Evolutionary conservation across 2,329 filamentous ascomycete genomes (phyloP), one percentile per base, ranked within the genome.

Genomic region (Colletotrichum theobromicola): DNA sequence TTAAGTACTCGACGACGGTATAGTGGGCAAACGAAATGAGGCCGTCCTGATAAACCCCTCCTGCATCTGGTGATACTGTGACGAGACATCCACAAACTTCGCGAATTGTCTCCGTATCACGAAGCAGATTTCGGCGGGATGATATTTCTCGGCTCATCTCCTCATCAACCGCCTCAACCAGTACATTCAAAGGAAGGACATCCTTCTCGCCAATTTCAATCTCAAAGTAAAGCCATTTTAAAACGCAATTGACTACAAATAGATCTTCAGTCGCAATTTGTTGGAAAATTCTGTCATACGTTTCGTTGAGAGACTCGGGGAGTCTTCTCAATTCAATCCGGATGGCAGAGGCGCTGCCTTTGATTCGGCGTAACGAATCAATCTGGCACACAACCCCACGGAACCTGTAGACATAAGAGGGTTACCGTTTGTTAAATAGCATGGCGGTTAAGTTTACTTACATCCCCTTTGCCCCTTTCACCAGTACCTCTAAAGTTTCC

Each of bases 151-250:
- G 5, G 50, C n/a, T n/a, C n/a, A n/a, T n/a, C n/a, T 55, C 50
- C 4, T 21, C 50, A 7, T 55, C 30, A 2, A 68, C 32, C 0
- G 42, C 58, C 1, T 4, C 21, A 4, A 13, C 2, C 0, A 72
- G 58, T 2, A 2, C 15, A 2, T 16, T 12, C 16, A 30, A 18
- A 1, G 7, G 5, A 1, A 67, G 8, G 7, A 0, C 1, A 0
- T 15, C 24, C 0, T 0, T 4, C 1, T 0, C 4, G 4, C 5
- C 2, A 3, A 15, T 5, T 24, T 8, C 46, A 4, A 10, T 2
- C 26, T 46, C 2, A 24, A 67, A 72, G 15, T 15, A 58, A 0
- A 74, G 28, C 66, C 58, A 70, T 4, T 30, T 21, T 10, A 70
- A 4, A 0, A 42, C 26, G 1, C 12, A 26, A 2, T 15, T 18